Evolutionary conservation across 169 alveolate species (phyloP).

Genomic region (Eimeria sp.): DNA sequence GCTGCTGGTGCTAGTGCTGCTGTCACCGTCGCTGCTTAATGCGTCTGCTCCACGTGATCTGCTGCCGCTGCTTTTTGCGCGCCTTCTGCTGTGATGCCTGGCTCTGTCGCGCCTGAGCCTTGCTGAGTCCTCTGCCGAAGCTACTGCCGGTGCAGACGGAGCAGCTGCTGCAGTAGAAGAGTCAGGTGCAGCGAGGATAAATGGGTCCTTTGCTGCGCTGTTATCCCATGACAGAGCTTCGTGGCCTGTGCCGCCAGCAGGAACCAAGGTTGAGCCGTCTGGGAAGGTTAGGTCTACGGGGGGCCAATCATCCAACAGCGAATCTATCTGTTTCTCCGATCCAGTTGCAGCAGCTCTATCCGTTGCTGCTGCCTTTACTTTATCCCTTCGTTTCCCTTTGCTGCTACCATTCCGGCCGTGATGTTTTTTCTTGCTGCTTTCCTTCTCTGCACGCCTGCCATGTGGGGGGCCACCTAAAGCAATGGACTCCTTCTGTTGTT

Average conservation of each 20-base stretch:
- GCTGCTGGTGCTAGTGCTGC: conserved; percentile 52
- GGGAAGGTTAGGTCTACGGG: conserved; percentile 20
- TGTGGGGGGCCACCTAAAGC: neutral
- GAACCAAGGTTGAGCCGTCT: neutral
- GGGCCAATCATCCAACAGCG: conserved; percentile 47
- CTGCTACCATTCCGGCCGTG: conserved; percentile 36
- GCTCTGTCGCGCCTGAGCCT: neutral
- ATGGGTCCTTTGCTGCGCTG: conserved; percentile 21
- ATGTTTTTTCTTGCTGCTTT: conserved; percentile 41
- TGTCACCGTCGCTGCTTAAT: conserved; percentile 10
- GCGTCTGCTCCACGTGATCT: neutral
- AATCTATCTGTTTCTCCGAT: neutral
- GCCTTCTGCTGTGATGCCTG: conserved; percentile 6
- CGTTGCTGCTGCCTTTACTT: conserved; percentile 14
- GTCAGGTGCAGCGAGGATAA: neutral
- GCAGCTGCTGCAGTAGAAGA: conserved; percentile 8
- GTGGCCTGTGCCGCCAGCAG: neutral
- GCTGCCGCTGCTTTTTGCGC: conserved; percentile 28
- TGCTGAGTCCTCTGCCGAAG: conserved; percentile 7
- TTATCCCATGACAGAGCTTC: conserved; percentile 6
- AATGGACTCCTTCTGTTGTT: neutral
- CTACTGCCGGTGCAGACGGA: neutral
- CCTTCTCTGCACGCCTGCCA: conserved; percentile 11
- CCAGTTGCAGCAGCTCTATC: conserved; percentile 29
- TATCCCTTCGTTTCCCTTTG: conserved; percentile 15